Evolutionary conservation across 2,329 filamentous ascomycete species (phyloP).

Genomic region (Dactylellina drechsleri): DNA sequence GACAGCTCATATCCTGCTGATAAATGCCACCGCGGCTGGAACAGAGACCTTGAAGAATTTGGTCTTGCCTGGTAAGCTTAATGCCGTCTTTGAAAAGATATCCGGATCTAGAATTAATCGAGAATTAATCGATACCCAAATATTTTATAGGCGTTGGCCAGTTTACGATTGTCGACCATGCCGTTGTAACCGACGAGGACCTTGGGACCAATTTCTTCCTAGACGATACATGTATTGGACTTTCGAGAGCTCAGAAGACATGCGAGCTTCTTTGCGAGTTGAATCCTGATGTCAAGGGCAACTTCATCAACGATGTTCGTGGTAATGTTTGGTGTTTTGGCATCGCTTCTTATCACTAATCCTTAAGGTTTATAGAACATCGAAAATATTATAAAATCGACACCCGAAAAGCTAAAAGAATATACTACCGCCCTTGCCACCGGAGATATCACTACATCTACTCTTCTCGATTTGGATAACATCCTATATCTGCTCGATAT

Average conservation of each 20-base stretch:
- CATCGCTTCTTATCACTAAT: no score
- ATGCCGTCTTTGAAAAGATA: background rate
- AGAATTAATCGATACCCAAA: background rate
- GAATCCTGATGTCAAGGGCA: slow-evolving; percentile 88
- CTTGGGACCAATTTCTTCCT: slow-evolving; percentile 98
- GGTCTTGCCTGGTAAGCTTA: slow-evolving; percentile 77
- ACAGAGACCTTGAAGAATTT: slow-evolving; percentile 95
- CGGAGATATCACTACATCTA: slow-evolving; percentile 49
- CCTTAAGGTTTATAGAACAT: slow-evolving; percentile 4
- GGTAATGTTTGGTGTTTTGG: background rate
- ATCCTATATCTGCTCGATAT: slow-evolving; percentile 63
- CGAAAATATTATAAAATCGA: slow-evolving; percentile 29
- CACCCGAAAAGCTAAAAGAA: slow-evolving; percentile 37
- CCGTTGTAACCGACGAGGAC: slow-evolving; percentile 80
- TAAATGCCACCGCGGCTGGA: slow-evolving; percentile 89
- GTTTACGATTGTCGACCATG: slow-evolving; percentile 89
- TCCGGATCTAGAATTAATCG: background rate
- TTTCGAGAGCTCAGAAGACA: slow-evolving; percentile 79
- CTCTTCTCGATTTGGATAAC: slow-evolving; percentile 54
- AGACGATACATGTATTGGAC: slow-evolving; percentile 79
- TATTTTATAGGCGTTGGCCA: slow-evolving; percentile 75
- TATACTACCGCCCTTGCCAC: slow-evolving; percentile 47
- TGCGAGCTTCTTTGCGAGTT: slow-evolving; percentile 82
- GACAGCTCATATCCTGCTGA: slow-evolving; percentile 85
- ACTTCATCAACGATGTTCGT: slow-evolving; percentile 71